These are phyloP conservation scores for Hypsizygus marmoreus DNA, from an alignment of 768 basidiomycete species.

Conservation along the genomic window DNA sequence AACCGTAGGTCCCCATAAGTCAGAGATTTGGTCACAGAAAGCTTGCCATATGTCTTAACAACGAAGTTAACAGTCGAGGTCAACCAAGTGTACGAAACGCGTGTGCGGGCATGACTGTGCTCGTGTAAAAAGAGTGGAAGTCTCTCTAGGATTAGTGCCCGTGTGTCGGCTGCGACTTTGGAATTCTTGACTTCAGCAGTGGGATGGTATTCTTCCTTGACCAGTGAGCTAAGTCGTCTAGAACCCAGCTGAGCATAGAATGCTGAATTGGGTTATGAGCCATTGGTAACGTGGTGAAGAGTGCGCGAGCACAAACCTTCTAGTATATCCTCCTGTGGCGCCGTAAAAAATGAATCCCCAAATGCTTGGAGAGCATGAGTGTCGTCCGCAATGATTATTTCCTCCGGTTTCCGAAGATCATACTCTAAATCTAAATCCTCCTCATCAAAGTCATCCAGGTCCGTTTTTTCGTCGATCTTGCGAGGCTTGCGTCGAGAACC, in stretches of 20 bases:
- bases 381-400: slow-evolving; percentile 87
- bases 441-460: slow-evolving; percentile 53
- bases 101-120: slow-evolving; percentile 66
- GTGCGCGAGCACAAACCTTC: slow-evolving; percentile 54
- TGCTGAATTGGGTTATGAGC: slow-evolving; percentile 34
- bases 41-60: slow-evolving; percentile 67
- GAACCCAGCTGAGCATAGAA: slow-evolving; percentile 83
- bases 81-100: slow-evolving; percentile 68
- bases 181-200: slow-evolving; percentile 51
- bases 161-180: slow-evolving; percentile 51
- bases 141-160: slow-evolving; percentile 73
- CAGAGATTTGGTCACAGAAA: slow-evolving; percentile 64
- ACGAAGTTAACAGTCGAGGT: slow-evolving; percentile 63
- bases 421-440: slow-evolving; percentile 76
- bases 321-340: slow-evolving; percentile 88
- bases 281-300: background rate
- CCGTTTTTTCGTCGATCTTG: slow-evolving; percentile 28
- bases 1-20: slow-evolving; percentile 49
- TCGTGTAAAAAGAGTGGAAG: slow-evolving; percentile 92
- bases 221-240: slow-evolving; percentile 65
- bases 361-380: slow-evolving; percentile 80
- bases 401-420: slow-evolving; percentile 66
- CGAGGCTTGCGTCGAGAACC: slow-evolving; percentile 63
- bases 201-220: slow-evolving; percentile 77
- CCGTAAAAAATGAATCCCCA: slow-evolving; percentile 71